Percentiles rank a stretch among this genome's conserved stretches.
Evolutionary conservation across 2,329 filamentous ascomycete species (phyloP).

Genomic region (Penicillium paneum): DNA sequence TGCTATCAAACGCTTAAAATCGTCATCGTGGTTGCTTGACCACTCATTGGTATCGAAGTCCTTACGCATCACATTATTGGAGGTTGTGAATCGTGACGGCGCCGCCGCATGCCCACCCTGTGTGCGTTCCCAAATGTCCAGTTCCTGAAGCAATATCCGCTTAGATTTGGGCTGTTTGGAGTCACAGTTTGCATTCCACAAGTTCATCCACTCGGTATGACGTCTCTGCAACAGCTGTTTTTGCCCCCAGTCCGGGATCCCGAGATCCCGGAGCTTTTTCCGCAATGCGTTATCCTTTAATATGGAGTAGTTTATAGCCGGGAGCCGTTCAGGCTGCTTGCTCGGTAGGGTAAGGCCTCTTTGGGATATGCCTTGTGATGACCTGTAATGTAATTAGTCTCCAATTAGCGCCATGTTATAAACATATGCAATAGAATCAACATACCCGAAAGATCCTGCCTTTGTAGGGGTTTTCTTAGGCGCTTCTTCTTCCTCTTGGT

Average conservation of each 20-base stretch:
- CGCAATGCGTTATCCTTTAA: constrained; percentile 74
- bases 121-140: constrained; percentile 83
- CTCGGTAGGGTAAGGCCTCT: constrained; percentile 18
- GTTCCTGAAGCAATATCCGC: constrained; percentile 68
- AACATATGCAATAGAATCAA: not conserved
- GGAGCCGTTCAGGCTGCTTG: constrained; percentile 61
- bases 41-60: constrained; percentile 81
- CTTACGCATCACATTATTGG: constrained; percentile 68
- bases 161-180: constrained; percentile 69
- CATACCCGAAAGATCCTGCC: constrained; percentile 29
- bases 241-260: constrained; percentile 68
- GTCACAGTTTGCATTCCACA: constrained; percentile 98
- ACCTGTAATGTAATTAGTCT: constrained; percentile 15
- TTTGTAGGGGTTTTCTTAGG: constrained; percentile 13
- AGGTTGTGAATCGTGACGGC: constrained; percentile 18
- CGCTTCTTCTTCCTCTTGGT: constrained; percentile 30
- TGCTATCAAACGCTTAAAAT: constrained; percentile 77
- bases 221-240: constrained; percentile 70
- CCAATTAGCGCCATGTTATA: constrained; percentile 17
- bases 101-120: constrained; percentile 61
- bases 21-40: constrained; percentile 66
- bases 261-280: constrained; percentile 77
- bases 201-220: constrained; percentile 88
- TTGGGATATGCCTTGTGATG: constrained; percentile 21
- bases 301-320: constrained; percentile 80